Base-by-base conservation (phyloP, 306 rosid species). In the Vigna angularis region DNA sequence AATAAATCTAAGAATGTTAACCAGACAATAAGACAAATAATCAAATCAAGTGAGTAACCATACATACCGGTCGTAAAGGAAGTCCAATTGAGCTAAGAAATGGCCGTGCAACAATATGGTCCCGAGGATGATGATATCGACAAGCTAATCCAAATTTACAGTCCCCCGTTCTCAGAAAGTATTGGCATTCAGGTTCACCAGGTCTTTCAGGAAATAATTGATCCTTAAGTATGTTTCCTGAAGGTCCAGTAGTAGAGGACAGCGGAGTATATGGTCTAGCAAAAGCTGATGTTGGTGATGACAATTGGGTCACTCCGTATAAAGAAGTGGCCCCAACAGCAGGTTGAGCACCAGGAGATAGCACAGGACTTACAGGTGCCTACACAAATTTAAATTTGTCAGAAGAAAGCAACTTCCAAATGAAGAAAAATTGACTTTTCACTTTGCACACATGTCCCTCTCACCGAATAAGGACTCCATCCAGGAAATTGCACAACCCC, bases 381-480 rank as follows among this genome's bases (percentile, higher is more conserved):
- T 90, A 71, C 84, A 77, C 81, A 65, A 86, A 80, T 63, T 61
- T 16, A 32, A 62, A 55, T 40, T 78, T 49, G 30, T 47, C 5
- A 53, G 53, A 7, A 65, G 13, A 18, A 42, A 57, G 32, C 52
- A 16, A 69, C 36, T 22, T 17, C 26, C 18, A 30, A 66, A 10
- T 42, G 34, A 48, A 47, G 12, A 18, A 50, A 59, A 70, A 22
- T 22, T 77, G n/a, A 55, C 56, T 12, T 66, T 42, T 42, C 52
- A 18, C n/a, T 12, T 30, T 12, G 12, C 48, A 66, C 40, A 67
- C 40, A 22, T 13, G 57, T 47, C 57, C 20, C 50, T 81, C 95
- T 76, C 83, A 93, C 98, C 87, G 98, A 90, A 70, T 93, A 93
- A 74, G 91, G 96, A 82, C 69, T 90, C 98, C 98, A 93, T 55